These are phyloP conservation scores for Trametes cingulata DNA, from an alignment of 768 basidiomycete species.

Conservation along the genomic window DNA sequence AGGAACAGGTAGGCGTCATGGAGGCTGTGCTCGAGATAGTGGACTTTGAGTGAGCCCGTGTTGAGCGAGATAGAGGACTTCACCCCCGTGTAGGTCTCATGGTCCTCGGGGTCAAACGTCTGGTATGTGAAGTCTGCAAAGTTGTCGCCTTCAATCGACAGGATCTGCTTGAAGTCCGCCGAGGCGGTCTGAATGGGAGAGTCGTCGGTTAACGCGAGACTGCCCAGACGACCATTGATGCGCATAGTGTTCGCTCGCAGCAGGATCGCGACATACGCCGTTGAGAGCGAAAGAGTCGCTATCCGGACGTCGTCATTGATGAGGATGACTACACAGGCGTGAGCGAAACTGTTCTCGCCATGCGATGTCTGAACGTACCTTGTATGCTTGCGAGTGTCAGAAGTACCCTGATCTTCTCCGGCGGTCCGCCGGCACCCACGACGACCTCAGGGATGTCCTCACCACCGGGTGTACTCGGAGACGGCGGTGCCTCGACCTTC, in stretches of 20 bases:
- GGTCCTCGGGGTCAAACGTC: conserved; percentile 75
- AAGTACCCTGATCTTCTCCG: conserved; percentile 70
- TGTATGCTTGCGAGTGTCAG: conserved; percentile 84
- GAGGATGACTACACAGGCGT: conserved; percentile 58
- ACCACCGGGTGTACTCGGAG: conserved; percentile 10
- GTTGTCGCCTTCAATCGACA: conserved; percentile 93
- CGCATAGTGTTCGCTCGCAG: conserved; percentile 72
- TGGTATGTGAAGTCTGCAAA: conserved; percentile 94
- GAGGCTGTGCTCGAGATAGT: conserved; percentile 90
- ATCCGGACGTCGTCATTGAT: conserved; percentile 69
- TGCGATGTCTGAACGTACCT: conserved; percentile 45
- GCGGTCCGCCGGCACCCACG: conserved; percentile 10
- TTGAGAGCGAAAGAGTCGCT: conserved; percentile 87
- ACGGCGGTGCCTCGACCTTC: conserved; percentile 2
- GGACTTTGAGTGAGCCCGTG: conserved; percentile 87
- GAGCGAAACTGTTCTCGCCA: neutral
- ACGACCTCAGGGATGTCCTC: conserved; percentile 10
- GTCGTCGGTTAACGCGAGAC: conserved; percentile 79
- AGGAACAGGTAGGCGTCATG: conserved; percentile 84
- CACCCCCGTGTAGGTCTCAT: conserved; percentile 70
- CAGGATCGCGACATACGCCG: conserved; percentile 82
- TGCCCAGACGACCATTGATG: conserved; percentile 80
- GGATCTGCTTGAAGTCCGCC: conserved; percentile 76
- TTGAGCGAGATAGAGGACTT: conserved; percentile 81
- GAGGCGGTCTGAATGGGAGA: conserved; percentile 49